phyloP scores from a whole-genome alignment of 2,329 filamentous ascomycete genomes.

The Colletotrichum higginsianum region DNA sequence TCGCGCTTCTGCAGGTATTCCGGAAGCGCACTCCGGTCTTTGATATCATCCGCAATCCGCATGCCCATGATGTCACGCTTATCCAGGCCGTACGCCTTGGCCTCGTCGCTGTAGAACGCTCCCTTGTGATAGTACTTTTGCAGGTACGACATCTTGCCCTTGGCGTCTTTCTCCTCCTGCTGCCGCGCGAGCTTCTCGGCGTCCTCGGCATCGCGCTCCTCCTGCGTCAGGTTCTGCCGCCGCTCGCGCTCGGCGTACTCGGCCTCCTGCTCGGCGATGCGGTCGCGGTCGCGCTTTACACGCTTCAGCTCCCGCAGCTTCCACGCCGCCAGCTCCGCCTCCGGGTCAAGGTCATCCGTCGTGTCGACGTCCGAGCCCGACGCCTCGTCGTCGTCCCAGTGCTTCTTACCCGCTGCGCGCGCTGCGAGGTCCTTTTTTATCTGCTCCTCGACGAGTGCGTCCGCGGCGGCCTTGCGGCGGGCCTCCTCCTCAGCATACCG shows the following conservation, averaged over 20 bases:
- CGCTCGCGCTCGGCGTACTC: constrained; percentile 93
- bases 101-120: constrained; percentile 92
- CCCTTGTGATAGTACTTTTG: constrained; percentile 98
- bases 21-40: constrained; percentile 85
- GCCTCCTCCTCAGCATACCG: constrained; percentile 70
- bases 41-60: constrained; percentile 85
- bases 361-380: constrained; percentile 84
- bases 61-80: constrained; percentile 89
- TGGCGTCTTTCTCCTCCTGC: constrained; percentile 82
- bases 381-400: constrained; percentile 84
- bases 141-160: constrained; percentile 90
- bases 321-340: constrained; percentile 93
- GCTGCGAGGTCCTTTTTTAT: constrained; percentile 86
- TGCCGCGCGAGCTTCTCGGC: constrained; percentile 82
- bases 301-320: constrained; percentile 92
- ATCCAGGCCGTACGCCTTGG: constrained; percentile 81
- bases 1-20: constrained; percentile 94
- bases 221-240: constrained; percentile 85
- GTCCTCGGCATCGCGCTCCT: constrained; percentile 90
- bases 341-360: constrained; percentile 87
- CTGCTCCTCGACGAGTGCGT: constrained; percentile 89
- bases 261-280: constrained; percentile 86
- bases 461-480: constrained; percentile 78
- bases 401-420: constrained; percentile 81
- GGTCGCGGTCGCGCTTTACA: constrained; percentile 87